Percentiles rank a stretch among this genome's conserved stretches.
Evolutionary conservation across 2,329 filamentous ascomycete species (phyloP).

Genomic region (Scedosporium apiospermum): DNA sequence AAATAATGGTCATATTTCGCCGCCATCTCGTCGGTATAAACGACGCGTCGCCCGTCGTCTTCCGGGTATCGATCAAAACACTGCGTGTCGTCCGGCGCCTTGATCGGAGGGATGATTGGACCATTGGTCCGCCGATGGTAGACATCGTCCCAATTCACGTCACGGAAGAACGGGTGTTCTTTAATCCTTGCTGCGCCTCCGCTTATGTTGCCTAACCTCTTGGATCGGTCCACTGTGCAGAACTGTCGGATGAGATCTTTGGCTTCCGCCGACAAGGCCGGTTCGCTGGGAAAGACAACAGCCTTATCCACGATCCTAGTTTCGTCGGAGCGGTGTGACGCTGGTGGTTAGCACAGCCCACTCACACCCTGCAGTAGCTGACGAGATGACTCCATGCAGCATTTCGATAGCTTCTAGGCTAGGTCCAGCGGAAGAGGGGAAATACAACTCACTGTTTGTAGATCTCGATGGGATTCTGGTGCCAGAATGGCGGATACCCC

Average conservation of each 20-base stretch:
- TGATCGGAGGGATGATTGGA: slow-evolving; percentile 66
- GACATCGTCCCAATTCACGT: slow-evolving; percentile 65
- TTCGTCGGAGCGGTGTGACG: neutral
- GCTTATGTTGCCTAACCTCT: slow-evolving; percentile 67
- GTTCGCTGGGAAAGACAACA: slow-evolving; percentile 62
- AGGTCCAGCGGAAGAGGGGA: neutral
- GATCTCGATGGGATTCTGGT: slow-evolving; percentile 78
- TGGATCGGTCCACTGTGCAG: slow-evolving; percentile 70
- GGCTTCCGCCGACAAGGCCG: slow-evolving; percentile 54
- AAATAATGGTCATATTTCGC: slow-evolving; percentile 63
- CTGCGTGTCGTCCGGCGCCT: slow-evolving; percentile 63
- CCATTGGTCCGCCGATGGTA: slow-evolving; percentile 54
- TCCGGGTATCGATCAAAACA: slow-evolving; percentile 82
- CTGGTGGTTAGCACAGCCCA: neutral
- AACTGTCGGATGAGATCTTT: slow-evolving; percentile 67
- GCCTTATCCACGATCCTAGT: slow-evolving; percentile 68
- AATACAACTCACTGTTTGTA: slow-evolving; percentile 57
- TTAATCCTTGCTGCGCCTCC: slow-evolving; percentile 67
- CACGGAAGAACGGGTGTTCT: slow-evolving; percentile 64
- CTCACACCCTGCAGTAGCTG: neutral
- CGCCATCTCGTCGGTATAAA: slow-evolving; percentile 60
- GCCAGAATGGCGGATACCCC: slow-evolving; percentile 80
- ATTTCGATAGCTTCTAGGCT: too few relatives aligned
- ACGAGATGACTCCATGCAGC: neutral
- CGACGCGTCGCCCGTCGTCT: slow-evolving; percentile 54